phyloP scores from a whole-genome alignment of 179 eudicot species.

The Corrigiola litoralis region DNA sequence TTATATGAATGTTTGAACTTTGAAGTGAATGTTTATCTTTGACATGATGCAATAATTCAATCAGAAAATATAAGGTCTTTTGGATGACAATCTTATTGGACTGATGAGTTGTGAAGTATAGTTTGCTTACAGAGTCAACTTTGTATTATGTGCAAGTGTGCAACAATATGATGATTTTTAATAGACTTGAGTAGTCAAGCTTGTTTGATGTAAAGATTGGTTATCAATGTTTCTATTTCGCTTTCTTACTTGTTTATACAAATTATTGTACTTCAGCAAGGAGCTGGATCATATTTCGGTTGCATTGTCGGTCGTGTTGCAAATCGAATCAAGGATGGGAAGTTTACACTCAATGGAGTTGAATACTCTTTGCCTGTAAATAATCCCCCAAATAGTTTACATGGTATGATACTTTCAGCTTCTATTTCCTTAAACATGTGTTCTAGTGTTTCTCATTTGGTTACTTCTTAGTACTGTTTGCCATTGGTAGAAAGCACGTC shows the following conservation, averaged over 20 bases:
- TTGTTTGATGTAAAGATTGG: not conserved
- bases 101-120: too few relatives aligned
- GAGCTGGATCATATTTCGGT: constrained; percentile 71
- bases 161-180: too few relatives aligned
- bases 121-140: too few relatives aligned
- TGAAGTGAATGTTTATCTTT: too few relatives aligned
- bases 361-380: constrained; percentile 68
- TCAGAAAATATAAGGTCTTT: too few relatives aligned
- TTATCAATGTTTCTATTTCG: not conserved
- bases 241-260: not conserved
- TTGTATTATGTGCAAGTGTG: too few relatives aligned
- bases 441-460: too few relatives aligned
- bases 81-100: too few relatives aligned
- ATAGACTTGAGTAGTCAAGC: not conserved
- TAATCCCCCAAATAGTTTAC: constrained; percentile 86
- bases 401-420: constrained; percentile 50
- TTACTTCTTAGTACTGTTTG: too few relatives aligned
- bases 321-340: constrained; percentile 91
- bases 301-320: constrained; percentile 97
- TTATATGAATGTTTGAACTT: too few relatives aligned
- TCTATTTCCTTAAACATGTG: not conserved
- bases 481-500: not conserved
- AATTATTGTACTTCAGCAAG: constrained; percentile 50
- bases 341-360: constrained; percentile 66
- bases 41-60: too few relatives aligned